Base-by-base conservation (phyloP, 2,329 filamentous ascomycete species). In the Penicillium sp. region DNA sequence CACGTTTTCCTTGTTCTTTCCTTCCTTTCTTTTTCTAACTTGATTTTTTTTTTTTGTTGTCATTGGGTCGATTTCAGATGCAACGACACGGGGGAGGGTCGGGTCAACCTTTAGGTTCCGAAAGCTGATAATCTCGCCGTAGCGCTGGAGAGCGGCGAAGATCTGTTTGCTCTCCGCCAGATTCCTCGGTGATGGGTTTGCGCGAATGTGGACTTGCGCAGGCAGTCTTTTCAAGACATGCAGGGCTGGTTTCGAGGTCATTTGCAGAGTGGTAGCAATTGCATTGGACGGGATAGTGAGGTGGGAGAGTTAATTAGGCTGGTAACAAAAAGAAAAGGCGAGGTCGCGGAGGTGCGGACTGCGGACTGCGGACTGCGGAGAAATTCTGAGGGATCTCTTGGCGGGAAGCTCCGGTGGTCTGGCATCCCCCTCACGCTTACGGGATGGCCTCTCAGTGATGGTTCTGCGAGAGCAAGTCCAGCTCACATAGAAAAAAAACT, bases 81-180 rank as follows among this genome's bases (percentile, higher is more conserved):
- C 12, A 12, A 33, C 5, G 8, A 13, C 3, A 4, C 13, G 4
- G 24, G 3, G 18, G 3, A n/a, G 28, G n/a, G 18, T 4, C 9
- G 18, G 26, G 38, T 43, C 24, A 55, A 71, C 68, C 55, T 63
- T 66, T 11, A 66, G 47, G 47, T 67, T 70, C 29, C 63, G 57
- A 52, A 70, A 72, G 25, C 63, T 65, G 8, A 61, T 55, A 6
- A 72, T 67, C 53, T 72, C 68, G 18, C 70, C 70, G 55, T 68
- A 72, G 56, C 68, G 66, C 51, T 71, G 68, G 13, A 72, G 56
- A 5, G 66, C 64, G 36, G 59, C 53, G 18, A 72, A 61, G 26
- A 72, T 53, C 13, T 59, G 56, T 49, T 60, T 62, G 50, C 65
- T 68, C 47, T 72, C 66, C 18, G 55, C 44, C 5, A 72, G 47